phyloP scores from a whole-genome alignment of 805 yeast genomes.

The Saccharomyces eubayanus region DNA sequence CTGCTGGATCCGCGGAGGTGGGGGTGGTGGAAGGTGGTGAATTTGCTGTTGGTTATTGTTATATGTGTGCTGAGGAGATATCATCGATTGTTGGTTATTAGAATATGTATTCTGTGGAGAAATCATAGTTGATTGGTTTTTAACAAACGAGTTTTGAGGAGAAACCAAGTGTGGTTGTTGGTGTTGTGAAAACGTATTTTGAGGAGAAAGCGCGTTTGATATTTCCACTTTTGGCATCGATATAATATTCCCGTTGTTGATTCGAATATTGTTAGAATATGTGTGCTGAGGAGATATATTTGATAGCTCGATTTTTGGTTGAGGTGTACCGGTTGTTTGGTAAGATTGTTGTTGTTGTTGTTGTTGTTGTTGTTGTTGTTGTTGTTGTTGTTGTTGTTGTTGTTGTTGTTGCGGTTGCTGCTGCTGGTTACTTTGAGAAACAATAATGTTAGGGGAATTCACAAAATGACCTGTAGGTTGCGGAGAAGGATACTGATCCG shows the following conservation, averaged over 20 bases:
- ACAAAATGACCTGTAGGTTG: slow-evolving; percentile 13
- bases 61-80: neutral
- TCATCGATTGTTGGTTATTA: neutral
- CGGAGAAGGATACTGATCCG: slow-evolving; percentile 9
- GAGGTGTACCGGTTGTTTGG: neutral
- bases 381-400: slow-evolving; percentile 1
- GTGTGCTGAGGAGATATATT: slow-evolving; percentile 8
- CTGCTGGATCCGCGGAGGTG: slow-evolving; percentile 3
- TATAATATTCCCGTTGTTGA: slow-evolving; percentile 10
- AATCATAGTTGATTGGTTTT: neutral
- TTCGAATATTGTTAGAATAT: slow-evolving; percentile 1
- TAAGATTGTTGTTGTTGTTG: neutral
- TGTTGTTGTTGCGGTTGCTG: slow-evolving; percentile 1
- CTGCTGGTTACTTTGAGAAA: slow-evolving; percentile 1
- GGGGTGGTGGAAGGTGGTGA: slow-evolving; percentile 9
- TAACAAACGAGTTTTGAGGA: neutral
- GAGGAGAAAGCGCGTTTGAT: neutral
- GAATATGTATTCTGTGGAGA: slow-evolving; percentile 3
- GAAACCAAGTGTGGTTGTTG: neutral
- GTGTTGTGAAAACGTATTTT: neutral
- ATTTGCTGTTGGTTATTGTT: neutral
- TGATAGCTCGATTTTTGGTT: slow-evolving; percentile 7
- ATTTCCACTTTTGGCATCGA: slow-evolving; percentile 2
- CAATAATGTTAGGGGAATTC: slow-evolving; percentile 3
- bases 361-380: slow-evolving; percentile 2